A percentile compares a stretch with the other conserved stretches of the same genome.
These are phyloP conservation scores for Saprolegnia parasitica DNA, from an alignment of 352 stramenopile species.

Conservation along the genomic window DNA sequence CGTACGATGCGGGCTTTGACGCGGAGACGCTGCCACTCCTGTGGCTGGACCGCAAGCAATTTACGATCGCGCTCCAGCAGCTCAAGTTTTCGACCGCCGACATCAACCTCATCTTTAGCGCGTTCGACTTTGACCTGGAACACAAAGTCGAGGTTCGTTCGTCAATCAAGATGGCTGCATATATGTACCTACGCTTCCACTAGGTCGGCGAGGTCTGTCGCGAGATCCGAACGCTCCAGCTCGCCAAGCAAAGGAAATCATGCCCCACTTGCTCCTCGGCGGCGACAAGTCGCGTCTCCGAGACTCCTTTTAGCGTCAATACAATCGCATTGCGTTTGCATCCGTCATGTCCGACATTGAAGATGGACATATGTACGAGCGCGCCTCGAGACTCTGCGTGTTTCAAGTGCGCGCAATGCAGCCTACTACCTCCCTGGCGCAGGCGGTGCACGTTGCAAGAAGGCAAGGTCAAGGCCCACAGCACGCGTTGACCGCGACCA, in stretches of 20 bases:
- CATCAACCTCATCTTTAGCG: conserved; percentile 25
- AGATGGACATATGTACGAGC: too few species aligned
- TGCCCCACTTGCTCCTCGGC: background rate
- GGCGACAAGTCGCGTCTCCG: conserved; percentile 11
- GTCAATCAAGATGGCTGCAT: too few species aligned
- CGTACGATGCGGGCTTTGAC: conserved; percentile 21
- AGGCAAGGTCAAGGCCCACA: too few species aligned
- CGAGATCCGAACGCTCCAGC: conserved; percentile 26
- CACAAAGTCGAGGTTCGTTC: conserved; percentile 26
- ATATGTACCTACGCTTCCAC: background rate
- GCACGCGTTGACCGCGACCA: too few species aligned
- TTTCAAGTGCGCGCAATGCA: too few species aligned
- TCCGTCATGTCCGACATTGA: too few species aligned
- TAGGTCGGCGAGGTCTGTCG: conserved; percentile 22
- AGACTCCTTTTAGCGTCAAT: background rate
- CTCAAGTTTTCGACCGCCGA: conserved; percentile 16
- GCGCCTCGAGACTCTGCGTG: too few species aligned
- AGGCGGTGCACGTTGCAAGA: too few species aligned
- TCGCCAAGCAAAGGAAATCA: conserved; percentile 21
- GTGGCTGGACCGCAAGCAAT: conserved; percentile 25
- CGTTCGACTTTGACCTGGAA: conserved; percentile 24
- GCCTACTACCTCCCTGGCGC: too few species aligned
- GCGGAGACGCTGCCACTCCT: background rate
- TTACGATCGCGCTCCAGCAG: conserved; percentile 15
- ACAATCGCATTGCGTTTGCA: background rate